Evolutionary conservation across 768 basidiomycete species (phyloP).

Genomic region (Phlegmacium glaucopus): DNA sequence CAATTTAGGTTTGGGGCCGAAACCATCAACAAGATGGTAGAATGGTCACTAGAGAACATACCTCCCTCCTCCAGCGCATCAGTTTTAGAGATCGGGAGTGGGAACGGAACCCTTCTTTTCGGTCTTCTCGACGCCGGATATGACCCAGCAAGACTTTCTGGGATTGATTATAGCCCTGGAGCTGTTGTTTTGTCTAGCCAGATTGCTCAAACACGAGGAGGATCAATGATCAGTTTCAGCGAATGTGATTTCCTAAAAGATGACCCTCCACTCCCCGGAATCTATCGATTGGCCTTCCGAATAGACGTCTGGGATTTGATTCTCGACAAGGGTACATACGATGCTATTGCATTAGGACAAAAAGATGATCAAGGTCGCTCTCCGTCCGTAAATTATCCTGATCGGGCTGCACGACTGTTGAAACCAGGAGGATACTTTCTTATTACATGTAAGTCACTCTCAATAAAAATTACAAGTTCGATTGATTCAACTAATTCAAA

Average conservation of each 20-base stretch:
- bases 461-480: not conserved
- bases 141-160: constrained; percentile 43
- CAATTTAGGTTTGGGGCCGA: constrained; percentile 72
- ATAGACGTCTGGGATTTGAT: constrained; percentile 63
- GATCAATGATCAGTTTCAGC: constrained; percentile 47
- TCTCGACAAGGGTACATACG: constrained; percentile 87
- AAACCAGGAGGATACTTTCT: constrained; percentile 69
- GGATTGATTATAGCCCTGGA: constrained; percentile 76
- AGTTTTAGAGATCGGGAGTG: constrained; percentile 75
- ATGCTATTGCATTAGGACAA: constrained; percentile 73
- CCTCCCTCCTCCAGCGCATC: constrained; percentile 44
- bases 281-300: constrained; percentile 13
- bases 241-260: constrained; percentile 64
- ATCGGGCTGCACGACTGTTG: constrained; percentile 50
- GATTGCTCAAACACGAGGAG: constrained; percentile 47
- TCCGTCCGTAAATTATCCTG: constrained; percentile 59
- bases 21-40: constrained; percentile 73
- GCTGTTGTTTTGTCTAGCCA: constrained; percentile 62
- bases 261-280: constrained; percentile 36
- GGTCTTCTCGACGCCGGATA: constrained; percentile 70
- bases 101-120: constrained; percentile 76
- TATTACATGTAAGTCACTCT: constrained; percentile 66
- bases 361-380: constrained; percentile 51
- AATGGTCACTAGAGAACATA: constrained; percentile 59
- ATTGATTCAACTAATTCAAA: not conserved